phyloP scores from a whole-genome alignment of 345 rosid species.

The Lagerstroemia speciosa region DNA sequence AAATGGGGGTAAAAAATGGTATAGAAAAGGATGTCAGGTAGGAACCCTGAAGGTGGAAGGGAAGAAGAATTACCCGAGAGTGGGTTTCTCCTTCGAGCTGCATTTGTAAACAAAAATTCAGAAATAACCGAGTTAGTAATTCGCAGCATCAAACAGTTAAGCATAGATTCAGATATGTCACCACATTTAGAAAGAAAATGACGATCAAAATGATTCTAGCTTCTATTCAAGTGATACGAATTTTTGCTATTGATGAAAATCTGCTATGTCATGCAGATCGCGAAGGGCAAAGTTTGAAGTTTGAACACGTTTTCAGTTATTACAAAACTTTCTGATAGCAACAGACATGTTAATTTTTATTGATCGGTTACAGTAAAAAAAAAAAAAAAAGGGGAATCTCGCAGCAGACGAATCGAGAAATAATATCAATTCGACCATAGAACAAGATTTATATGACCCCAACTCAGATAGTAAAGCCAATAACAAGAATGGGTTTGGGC shows the following conservation, averaged over 20 bases:
- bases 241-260: too few relatives aligned
- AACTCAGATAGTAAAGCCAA: background rate
- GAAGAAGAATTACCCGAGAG: conserved; percentile 51
- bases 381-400: background rate
- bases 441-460: background rate
- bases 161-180: background rate
- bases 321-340: background rate
- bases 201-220: background rate
- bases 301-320: background rate
- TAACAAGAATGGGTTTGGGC: background rate
- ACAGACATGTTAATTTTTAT: background rate
- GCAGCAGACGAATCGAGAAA: background rate
- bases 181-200: background rate
- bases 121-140: background rate
- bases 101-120: conserved; percentile 7
- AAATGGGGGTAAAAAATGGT: background rate
- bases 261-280: too few relatives aligned
- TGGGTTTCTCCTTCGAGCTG: conserved; percentile 97
- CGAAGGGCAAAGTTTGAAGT: too few relatives aligned
- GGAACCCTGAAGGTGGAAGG: background rate
- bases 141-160: background rate
- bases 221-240: background rate
- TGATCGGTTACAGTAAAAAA: background rate
- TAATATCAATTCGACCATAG: background rate
- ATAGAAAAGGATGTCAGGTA: background rate